Conservation (phyloP, 768 basidiomycete genomes). For the Gymnopilus junonius region DNA sequence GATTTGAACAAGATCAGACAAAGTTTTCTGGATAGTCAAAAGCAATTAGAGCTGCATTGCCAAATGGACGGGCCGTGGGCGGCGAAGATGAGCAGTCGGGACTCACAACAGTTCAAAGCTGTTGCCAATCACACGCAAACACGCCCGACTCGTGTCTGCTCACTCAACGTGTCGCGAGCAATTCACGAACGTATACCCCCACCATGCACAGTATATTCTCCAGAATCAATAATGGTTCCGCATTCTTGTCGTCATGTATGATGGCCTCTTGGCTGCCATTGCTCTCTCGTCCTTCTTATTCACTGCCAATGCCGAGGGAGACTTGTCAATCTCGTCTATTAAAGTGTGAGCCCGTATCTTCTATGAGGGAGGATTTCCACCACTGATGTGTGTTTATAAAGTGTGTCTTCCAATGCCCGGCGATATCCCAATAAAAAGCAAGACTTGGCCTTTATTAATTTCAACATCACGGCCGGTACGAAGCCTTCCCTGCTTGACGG, state of each 20-base stretch:
- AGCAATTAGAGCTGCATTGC: not conserved
- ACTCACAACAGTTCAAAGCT: no score
- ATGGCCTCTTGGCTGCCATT: slow-evolving; percentile 75
- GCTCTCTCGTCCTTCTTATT: slow-evolving; percentile 76
- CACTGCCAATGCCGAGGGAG: slow-evolving; percentile 58
- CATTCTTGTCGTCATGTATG: slow-evolving; percentile 73
- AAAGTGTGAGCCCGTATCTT: slow-evolving; percentile 66
- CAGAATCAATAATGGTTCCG: slow-evolving; percentile 74
- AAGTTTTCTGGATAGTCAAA: not conserved
- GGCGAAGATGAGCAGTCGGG: not conserved
- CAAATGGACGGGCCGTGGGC: slow-evolving; percentile 5
- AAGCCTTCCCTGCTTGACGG: not conserved
- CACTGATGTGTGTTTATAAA: slow-evolving; percentile 10
- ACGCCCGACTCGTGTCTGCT: not conserved
- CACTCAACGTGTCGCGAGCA: slow-evolving; percentile 21
- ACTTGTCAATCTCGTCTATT: slow-evolving; percentile 61
- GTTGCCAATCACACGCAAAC: slow-evolving; percentile 21
- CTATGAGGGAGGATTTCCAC: not conserved
- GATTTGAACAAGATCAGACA: not conserved
- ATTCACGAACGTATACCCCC: slow-evolving; percentile 7
- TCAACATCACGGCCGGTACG: slow-evolving; percentile 81
- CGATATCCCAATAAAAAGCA: slow-evolving; percentile 65
- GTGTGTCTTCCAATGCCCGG: slow-evolving; percentile 48
- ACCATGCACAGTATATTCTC: slow-evolving; percentile 74
- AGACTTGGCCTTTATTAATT: slow-evolving; percentile 80